Base-by-base conservation (phyloP, 164 flowering plant genomes). In the Vitis rupestris region DNA sequence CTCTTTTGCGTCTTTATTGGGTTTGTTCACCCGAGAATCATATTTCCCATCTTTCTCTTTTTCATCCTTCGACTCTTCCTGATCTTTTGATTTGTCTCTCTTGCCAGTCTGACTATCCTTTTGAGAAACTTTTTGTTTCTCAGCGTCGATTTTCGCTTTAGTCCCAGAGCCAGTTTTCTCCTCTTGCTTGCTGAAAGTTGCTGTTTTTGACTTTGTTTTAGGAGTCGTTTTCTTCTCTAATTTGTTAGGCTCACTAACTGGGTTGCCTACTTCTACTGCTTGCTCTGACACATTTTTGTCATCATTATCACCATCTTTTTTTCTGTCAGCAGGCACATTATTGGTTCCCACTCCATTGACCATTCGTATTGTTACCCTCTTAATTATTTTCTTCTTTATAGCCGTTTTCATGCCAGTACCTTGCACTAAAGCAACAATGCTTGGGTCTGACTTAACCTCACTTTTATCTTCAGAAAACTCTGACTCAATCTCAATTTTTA, bases 301-400 rank as follows among this genome's bases (percentile, higher is more conserved):
- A 31, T 69, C 75, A 52, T 61, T 54, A 23, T 59, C 70, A 37
- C 23, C 83, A 67, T 74, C 80, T 47, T 62, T 74, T 66, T 69
- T 79, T 47, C 10, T 59, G 5, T 74, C 82, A 69, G 78, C 65
- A 50, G 10, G 72, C 55, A 47, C 82, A 70, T 50, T 61, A 31
- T 58, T 79, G 15, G 68, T 6, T 6, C 44, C 63, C 23, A 37
- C 80, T 47, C 17, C 63, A 77, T 64, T 12, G 7, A 71, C 82
- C 72, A 87, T 86, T 57, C 64, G 83, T 6, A 85, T 90, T 69
- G 23, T 19, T 19, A 19, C 1, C 23, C 77, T 80, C 74, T 76
- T 94, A 57, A 92, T 82, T 37, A 92, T 74, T 83, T 88, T 92
- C 75, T 77, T 90, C 79, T 86, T 91, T 17, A 76, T 64, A 10